Evolutionary conservation across 495 filamentous ascomycete genomes (phyloP).

Genomic region (Tuber aestivum): DNA sequence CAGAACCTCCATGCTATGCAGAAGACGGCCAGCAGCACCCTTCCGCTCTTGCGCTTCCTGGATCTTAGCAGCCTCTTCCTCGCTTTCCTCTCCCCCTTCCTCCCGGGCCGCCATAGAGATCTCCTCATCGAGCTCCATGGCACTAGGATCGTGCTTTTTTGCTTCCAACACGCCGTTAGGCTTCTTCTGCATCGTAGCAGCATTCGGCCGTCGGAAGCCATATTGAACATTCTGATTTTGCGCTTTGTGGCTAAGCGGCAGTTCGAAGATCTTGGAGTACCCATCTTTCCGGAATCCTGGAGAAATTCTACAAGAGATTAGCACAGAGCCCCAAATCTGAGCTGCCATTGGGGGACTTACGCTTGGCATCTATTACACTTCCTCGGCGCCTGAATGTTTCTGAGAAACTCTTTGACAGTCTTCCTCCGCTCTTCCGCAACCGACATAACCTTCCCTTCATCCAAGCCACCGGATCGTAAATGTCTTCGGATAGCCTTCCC

Average conservation of each 20-base stretch:
- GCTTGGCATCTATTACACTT: conserved; percentile 70
- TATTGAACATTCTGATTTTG: conserved; percentile 62
- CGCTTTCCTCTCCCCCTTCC: conserved; percentile 45
- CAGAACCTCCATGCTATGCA: conserved; percentile 46
- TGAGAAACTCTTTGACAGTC: conserved; percentile 74
- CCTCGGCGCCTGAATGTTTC: conserved; percentile 56
- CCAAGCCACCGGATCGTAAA: conserved; percentile 52
- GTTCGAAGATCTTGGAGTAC: conserved; percentile 88
- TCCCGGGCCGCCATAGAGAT: conserved; percentile 48
- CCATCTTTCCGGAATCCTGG: conserved; percentile 78
- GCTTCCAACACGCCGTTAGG: neutral
- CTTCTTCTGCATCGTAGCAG: conserved; percentile 29
- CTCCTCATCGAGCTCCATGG: conserved; percentile 44
- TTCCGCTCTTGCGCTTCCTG: conserved; percentile 30
- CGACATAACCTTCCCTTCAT: conserved; percentile 69
- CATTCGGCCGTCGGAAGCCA: conserved; percentile 33
- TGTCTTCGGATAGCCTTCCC: conserved; percentile 56
- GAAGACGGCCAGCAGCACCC: conserved; percentile 25
- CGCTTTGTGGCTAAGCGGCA: conserved; percentile 63
- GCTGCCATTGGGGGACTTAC: conserved; percentile 44
- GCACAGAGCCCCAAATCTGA: conserved; percentile 25
- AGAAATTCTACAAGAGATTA: conserved; percentile 52
- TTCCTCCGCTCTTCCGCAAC: conserved; percentile 66
- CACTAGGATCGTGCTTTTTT: conserved; percentile 13
- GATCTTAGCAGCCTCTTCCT: conserved; percentile 45